Percentiles rank a stretch among this genome's conserved stretches.
Conservation (phyloP, 495 filamentous ascomycete genomes). For the Bacidia gigantensis region DNA sequence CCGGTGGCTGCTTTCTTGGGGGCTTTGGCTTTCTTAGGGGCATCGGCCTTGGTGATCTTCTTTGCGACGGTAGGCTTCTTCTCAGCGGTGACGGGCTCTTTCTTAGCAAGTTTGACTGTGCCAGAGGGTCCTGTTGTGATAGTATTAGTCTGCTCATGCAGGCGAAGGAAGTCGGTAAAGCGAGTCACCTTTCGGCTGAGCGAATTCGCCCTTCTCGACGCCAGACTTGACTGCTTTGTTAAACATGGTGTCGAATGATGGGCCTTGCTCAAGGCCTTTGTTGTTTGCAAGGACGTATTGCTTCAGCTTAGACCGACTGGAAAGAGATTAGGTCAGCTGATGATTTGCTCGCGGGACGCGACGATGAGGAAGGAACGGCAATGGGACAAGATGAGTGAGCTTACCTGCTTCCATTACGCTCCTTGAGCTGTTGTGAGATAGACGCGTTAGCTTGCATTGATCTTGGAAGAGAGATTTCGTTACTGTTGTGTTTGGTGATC, state of each 20-base stretch:
- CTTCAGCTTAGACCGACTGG: conserved; percentile 89
- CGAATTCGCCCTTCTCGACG: conserved; percentile 80
- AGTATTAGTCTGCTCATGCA: conserved; percentile 27
- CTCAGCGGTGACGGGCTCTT: conserved; percentile 44
- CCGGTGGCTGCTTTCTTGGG: conserved; percentile 28
- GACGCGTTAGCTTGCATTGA: conserved; percentile 18
- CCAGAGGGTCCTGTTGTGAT: conserved; percentile 62
- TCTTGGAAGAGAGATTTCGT: background rate
- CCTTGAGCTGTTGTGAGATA: conserved; percentile 40
- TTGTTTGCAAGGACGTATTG: conserved; percentile 98
- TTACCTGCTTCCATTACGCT: conserved; percentile 52
- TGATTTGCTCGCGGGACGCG: conserved; percentile 10
- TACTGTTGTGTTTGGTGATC: conserved; percentile 5
- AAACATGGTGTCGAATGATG: conserved; percentile 78
- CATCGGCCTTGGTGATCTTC: conserved; percentile 33
- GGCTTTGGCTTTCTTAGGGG: conserved; percentile 39
- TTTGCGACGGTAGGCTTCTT: conserved; percentile 24
- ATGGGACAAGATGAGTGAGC: conserved; percentile 19
- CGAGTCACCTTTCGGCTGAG: conserved; percentile 84
- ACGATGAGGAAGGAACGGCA: conserved; percentile 12
- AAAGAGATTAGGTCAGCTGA: conserved; percentile 7
- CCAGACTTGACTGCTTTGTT: conserved; percentile 83
- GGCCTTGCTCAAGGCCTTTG: conserved; percentile 53
- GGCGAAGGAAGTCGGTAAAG: background rate
- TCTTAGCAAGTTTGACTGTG: conserved; percentile 93